These are phyloP conservation scores for Populus hybrid DNA, from an alignment of 441 rosid species.

Conservation along the genomic window DNA sequence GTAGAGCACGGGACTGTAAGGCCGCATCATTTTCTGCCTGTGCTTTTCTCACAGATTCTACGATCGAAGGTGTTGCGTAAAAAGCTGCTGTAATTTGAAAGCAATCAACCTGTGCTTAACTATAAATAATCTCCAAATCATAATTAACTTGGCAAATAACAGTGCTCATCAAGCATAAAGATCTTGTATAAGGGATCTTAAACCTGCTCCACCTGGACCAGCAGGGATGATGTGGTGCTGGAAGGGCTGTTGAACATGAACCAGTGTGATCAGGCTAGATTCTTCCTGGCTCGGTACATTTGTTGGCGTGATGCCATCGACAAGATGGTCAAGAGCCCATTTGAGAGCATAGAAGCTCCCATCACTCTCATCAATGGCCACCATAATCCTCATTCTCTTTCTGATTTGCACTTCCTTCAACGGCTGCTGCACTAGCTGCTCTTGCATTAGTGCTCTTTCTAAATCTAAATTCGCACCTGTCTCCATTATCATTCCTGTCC, in stretches of 20 bases:
- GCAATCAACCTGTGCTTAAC: neutral
- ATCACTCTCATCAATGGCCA: constrained; percentile 67
- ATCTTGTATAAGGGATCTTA: neutral
- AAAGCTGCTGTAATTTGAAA: constrained; percentile 28
- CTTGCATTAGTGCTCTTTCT: constrained; percentile 10
- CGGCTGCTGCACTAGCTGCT: constrained; percentile 12
- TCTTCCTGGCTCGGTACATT: constrained; percentile 16
- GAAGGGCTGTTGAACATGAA: constrained; percentile 63
- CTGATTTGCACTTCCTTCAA: neutral
- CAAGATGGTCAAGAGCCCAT: constrained; percentile 55
- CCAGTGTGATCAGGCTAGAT: constrained; percentile 38
- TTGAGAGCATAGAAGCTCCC: constrained; percentile 61
- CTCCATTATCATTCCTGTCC: neutral
- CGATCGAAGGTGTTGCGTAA: constrained; percentile 34
- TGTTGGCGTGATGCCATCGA: constrained; percentile 9
- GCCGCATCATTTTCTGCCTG: constrained; percentile 46
- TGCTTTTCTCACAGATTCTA: constrained; percentile 50
- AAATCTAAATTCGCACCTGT: neutral
- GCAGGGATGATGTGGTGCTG: constrained; percentile 43
- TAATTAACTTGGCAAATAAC: neutral
- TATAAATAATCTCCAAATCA: neutral
- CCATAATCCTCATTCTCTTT: constrained; percentile 45
- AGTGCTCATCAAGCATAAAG: neutral
- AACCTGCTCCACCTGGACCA: constrained; percentile 55
- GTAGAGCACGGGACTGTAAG: constrained; percentile 45